Conservation (phyloP, 345 rosid genomes). For the Gossypioides kirkii region DNA sequence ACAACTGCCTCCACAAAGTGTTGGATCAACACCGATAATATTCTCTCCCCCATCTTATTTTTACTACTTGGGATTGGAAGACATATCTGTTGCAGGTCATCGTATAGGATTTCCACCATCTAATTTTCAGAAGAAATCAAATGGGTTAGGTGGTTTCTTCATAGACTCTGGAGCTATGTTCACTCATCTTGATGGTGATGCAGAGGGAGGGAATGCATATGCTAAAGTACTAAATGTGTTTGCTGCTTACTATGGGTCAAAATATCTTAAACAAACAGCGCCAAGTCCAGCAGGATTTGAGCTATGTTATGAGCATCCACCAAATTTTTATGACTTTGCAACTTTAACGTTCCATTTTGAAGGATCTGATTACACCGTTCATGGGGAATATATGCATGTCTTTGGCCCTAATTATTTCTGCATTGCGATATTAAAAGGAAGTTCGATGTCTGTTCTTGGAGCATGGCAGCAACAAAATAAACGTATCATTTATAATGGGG, state of each 20-base stretch:
- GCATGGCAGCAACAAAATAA: conserved; percentile 2
- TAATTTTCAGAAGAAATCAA: not conserved
- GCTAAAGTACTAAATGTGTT: not conserved
- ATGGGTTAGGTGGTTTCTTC: conserved; percentile 9
- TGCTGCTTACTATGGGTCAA: not conserved
- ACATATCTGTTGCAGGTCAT: conserved; percentile 13
- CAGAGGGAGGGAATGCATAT: conserved; percentile 6
- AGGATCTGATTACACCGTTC: not conserved
- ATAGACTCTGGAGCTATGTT: conserved; percentile 18
- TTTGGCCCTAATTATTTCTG: not conserved
- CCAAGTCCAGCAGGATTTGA: not conserved
- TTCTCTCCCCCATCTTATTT: not conserved
- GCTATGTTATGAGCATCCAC: conserved; percentile 6
- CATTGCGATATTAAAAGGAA: not conserved
- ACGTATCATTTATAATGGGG: not conserved
- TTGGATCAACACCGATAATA: not conserved
- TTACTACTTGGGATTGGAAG: not conserved
- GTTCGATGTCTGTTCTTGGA: not conserved
- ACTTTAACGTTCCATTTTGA: conserved; percentile 14
- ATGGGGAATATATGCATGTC: not conserved
- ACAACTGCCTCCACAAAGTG: not conserved
- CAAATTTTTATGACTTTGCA: not conserved
- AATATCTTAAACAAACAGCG: not conserved
- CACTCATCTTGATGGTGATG: not conserved
- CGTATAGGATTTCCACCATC: not conserved